phyloP scores from a whole-genome alignment of 2,329 filamentous ascomycete species.

The Cytospora paraplurivora region DNA sequence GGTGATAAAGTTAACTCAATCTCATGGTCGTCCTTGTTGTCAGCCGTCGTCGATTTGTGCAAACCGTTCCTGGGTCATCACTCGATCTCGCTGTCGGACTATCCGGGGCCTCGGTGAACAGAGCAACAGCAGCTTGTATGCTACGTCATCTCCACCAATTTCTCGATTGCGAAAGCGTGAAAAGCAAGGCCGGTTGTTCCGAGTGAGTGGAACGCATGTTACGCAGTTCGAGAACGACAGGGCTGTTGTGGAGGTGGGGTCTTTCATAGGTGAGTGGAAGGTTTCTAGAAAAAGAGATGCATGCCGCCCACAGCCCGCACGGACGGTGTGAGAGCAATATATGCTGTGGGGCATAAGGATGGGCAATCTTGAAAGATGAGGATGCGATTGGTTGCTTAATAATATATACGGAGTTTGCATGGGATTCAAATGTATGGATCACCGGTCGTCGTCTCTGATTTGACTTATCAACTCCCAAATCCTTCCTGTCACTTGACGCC shows the following conservation, averaged over 20 bases:
- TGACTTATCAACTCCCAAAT: background rate
- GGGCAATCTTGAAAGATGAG: constrained; percentile 1
- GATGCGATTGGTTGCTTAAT: constrained; percentile 10
- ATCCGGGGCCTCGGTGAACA: background rate
- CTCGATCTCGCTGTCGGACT: constrained; percentile 16
- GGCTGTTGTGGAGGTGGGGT: constrained; percentile 26
- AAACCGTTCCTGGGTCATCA: constrained; percentile 9
- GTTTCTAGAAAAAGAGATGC: constrained; percentile 28
- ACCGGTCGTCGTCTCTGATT: constrained; percentile 6
- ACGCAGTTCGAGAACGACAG: constrained; percentile 5
- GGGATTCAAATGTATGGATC: constrained; percentile 6
- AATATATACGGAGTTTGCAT: constrained; percentile 4
- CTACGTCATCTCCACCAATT: constrained; percentile 24
- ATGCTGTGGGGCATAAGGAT: constrained; percentile 11
- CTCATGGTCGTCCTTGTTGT: background rate
- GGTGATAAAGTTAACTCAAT: background rate
- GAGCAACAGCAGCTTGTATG: background rate
- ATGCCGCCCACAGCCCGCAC: constrained; percentile 16
- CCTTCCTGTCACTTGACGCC: constrained; percentile 12
- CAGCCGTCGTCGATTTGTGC: background rate
- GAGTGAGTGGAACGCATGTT: constrained; percentile 17
- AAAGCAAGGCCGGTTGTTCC: constrained; percentile 24
- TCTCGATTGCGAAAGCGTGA: constrained; percentile 2
- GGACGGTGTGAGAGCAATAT: constrained; percentile 22
- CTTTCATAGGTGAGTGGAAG: constrained; percentile 22